A percentile compares a stretch with the other conserved stretches of the same genome.
Evolutionary conservation across 345 rosid genomes (phyloP).

Genomic region (Eutrema japonicum): DNA sequence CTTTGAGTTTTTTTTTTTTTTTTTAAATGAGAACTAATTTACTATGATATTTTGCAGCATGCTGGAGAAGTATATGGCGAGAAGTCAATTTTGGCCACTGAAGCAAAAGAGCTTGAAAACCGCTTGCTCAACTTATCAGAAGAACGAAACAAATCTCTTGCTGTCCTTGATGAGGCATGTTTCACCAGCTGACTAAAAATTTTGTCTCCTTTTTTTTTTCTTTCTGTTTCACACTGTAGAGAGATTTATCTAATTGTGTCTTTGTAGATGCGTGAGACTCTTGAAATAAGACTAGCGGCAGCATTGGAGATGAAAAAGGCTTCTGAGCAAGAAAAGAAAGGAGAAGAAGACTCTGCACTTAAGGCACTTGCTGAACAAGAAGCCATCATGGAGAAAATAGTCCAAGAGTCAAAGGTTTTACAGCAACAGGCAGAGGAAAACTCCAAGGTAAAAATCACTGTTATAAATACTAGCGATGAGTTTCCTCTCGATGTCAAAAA

Average conservation of each 20-base stretch:
- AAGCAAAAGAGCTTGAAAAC: constrained; percentile 78
- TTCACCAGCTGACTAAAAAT: constrained; percentile 1
- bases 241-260: constrained; percentile 13
- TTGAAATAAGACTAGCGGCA: constrained; percentile 61
- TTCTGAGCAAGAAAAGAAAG: constrained; percentile 67
- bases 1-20: constrained; percentile 1
- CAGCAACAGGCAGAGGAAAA: constrained; percentile 75
- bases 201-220: neutral
- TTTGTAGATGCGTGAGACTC: constrained; percentile 65
- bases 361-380: constrained; percentile 66
- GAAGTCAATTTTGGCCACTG: constrained; percentile 77
- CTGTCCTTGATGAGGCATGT: constrained; percentile 70
- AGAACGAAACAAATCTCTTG: constrained; percentile 73
- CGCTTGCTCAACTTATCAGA: constrained; percentile 69
- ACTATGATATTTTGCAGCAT: constrained; percentile 55
- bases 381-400: constrained; percentile 72
- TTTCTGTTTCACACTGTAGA: neutral
- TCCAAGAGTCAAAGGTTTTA: constrained; percentile 66
- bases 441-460: constrained; percentile 59
- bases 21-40: constrained; percentile 15
- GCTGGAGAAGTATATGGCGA: constrained; percentile 94
- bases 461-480: neutral
- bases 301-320: constrained; percentile 60
- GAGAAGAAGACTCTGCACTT: constrained; percentile 60
- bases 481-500: constrained; percentile 18